Base-by-base conservation (phyloP, 2,329 filamentous ascomycete genomes). In the Hypoxylon sp. region DNA sequence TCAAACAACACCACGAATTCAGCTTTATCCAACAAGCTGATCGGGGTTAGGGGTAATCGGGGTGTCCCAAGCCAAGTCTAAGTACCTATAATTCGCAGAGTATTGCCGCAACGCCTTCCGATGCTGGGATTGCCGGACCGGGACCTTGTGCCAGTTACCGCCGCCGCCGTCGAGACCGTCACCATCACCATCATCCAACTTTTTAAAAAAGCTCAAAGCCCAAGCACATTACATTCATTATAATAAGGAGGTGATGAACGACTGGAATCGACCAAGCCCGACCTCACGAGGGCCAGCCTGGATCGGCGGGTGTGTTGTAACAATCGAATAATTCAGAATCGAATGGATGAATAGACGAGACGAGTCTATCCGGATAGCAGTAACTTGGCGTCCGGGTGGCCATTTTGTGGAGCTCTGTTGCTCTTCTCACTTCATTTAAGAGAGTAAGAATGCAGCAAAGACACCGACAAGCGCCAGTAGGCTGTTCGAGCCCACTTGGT, bases 391-490 rank as follows among this genome's bases (percentile, higher is more conserved):
- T 30, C 19, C 14, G 14, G 28, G 19, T 41, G 41, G 14, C 38
- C 34, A 21, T 59, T n/a, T n/a, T 32, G 46, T 17, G 32, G 2
- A 5, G 45, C 13, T 34, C 25, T 34, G 34, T 43, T 52, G 5
- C 6, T 34, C 23, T 14, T 3, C 10, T 46, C n/a, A 13, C 4
- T 51, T 14, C 55, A 28, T 68, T 49, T 64, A 70, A 36, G 55
- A 74, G 11, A 75, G 53, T n/a, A 74, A 1, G 48, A 67, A 68
- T 1, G 60, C 68, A 9, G 67, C 63, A 6, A 64, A 72, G 9
- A 63, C 64, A 17, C 64, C 72, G 28, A 67, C 38, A 36, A 75
- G 62, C 1, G 66, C 69, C 38, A 75, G 13, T n/a, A 74, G 1
- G 48, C 72, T 67, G 34, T 67, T 72, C 9, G 60, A 59, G 11